Percentiles rank a stretch among this genome's conserved stretches.
Evolutionary conservation across 2,329 filamentous ascomycete species (phyloP).

Genomic region (Sordariomycetes sp.): DNA sequence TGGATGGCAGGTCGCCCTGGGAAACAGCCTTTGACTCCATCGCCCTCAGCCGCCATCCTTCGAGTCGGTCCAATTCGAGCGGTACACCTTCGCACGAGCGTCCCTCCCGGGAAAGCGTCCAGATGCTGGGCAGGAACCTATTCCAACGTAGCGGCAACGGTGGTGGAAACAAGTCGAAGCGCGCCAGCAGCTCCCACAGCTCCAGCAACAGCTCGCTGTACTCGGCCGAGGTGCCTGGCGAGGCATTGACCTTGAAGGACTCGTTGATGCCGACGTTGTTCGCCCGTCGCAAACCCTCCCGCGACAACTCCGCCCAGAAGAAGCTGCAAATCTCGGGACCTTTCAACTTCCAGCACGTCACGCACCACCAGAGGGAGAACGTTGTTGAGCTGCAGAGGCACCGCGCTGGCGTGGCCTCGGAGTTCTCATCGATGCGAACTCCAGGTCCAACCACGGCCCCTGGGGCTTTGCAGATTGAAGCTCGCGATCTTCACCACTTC

Average conservation of each 20-base stretch:
- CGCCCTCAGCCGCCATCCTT: conserved; percentile 45
- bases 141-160: conserved; percentile 43
- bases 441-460: conserved; percentile 9
- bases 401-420: conserved; percentile 30
- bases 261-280: conserved; percentile 42
- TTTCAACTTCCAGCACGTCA: conserved; percentile 59
- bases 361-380: conserved; percentile 45
- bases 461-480: conserved; percentile 15
- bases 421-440: conserved; percentile 30
- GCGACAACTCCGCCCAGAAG: conserved; percentile 23
- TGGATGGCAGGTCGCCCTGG: conserved; percentile 32
- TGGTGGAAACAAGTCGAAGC: conserved; percentile 32
- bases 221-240: conserved; percentile 30
- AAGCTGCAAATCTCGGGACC: conserved; percentile 50
- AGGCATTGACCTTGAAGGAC: conserved; percentile 30
- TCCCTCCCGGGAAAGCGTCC: conserved; percentile 50
- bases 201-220: conserved; percentile 39
- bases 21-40: conserved; percentile 38
- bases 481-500: conserved; percentile 35
- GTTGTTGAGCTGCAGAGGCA: conserved; percentile 30
- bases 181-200: conserved; percentile 38
- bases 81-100: conserved; percentile 43
- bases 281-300: conserved; percentile 33
- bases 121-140: conserved; percentile 49
- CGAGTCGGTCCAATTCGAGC: conserved; percentile 43